Base-by-base conservation (phyloP, 2,329 filamentous ascomycete genomes). In the Calonectria pseudoturangicola region DNA sequence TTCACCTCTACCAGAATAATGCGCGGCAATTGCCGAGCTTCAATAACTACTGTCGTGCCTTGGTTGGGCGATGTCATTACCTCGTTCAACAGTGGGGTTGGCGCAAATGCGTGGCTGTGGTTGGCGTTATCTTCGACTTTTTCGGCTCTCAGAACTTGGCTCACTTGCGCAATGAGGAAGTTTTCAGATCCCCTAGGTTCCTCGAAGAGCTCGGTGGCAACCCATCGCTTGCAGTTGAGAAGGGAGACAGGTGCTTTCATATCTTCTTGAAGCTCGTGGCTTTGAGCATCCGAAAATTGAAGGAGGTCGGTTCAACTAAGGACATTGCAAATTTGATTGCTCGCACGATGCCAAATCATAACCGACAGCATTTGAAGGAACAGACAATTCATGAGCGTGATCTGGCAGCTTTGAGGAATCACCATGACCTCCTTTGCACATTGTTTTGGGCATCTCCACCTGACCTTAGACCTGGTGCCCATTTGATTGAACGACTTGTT, bases 1-100 rank as follows among this genome's bases (percentile, higher is more conserved):
- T 93, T 68, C 82, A 89, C 25, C 78, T 92, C 2, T 93, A 93
- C 78, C 85, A 86, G 72, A 82, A 83, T n/a, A 90, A 91, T 68
- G 78, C 82, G 3, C 86, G 86, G 27, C 92, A 93, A 76, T 82
- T 88, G 1, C 85, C 90, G 2, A 89, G 90, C 77, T 93, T 93
- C 85, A 93, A 93, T 75, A 89, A 90, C 72, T 93, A 93, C 77
- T 92, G 90, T 72, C 87, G 89, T 21, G 88, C 90, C 7, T 80
- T 92, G 5, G 83, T 93, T 39, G 86, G 87, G 21, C 89, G 92
- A 36, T 93, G 92, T 73, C 88, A 93, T 78, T 89, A 89, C 78
- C 86, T 93, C 12, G 89, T 93, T 58, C 85, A 88, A 70, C 88
- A 91, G 80, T 94, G 92, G 92, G 90, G 90, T 4, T 93, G 92